Percentiles rank a stretch among this genome's conserved stretches.
phyloP scores from a whole-genome alignment of 345 rosid species.

The Arabidopsis arenosa region DNA sequence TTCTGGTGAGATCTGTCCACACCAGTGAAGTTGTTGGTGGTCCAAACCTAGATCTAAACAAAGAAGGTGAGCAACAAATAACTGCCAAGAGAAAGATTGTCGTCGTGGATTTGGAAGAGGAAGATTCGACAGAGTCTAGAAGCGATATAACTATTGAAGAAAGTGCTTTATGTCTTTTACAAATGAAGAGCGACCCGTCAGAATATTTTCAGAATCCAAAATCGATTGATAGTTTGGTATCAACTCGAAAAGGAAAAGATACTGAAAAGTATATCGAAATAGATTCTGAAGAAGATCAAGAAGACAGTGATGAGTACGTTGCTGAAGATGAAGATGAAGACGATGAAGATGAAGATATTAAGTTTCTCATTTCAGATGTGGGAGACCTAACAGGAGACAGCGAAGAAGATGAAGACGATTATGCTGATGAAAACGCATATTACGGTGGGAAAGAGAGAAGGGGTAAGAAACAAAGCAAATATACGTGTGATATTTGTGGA shows the following conservation, averaged over 20 bases:
- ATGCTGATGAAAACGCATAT: conserved; percentile 9
- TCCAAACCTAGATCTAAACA: conserved; percentile 16
- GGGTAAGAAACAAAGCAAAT: conserved; percentile 29
- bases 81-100: background rate
- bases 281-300: conserved; percentile 8
- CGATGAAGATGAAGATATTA: background rate
- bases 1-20: conserved; percentile 27
- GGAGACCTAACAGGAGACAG: conserved; percentile 10
- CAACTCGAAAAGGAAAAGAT: conserved; percentile 23
- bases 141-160: background rate
- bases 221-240: background rate
- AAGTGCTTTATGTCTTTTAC: conserved; percentile 27
- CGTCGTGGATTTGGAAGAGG: conserved; percentile 8
- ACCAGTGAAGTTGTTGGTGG: conserved; percentile 6
- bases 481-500: conserved; percentile 60
- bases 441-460: background rate
- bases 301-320: background rate
- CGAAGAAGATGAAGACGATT: background rate
- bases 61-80: conserved; percentile 16
- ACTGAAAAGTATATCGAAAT: background rate
- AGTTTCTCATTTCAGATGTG: background rate
- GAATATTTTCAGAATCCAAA: background rate
- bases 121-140: background rate
- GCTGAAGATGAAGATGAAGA: background rate
- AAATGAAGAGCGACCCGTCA: background rate